Percentiles rank a stretch among this genome's conserved stretches.
These are phyloP conservation scores for Ophiostoma perfectum DNA, from an alignment of 2,329 filamentous ascomycete genomes.

Conservation along the genomic window DNA sequence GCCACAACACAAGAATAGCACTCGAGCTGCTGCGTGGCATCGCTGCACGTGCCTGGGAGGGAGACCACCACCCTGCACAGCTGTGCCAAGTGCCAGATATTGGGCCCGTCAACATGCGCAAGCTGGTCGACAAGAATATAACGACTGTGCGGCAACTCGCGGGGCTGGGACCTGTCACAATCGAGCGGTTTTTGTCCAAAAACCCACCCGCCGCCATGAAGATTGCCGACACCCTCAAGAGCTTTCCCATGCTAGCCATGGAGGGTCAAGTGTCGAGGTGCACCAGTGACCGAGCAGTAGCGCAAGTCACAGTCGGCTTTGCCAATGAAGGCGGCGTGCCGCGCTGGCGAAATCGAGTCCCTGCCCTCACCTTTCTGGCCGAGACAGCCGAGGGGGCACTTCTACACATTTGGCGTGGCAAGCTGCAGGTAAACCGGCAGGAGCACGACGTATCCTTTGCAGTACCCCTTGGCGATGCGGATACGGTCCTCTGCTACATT, in stretches of 20 bases:
- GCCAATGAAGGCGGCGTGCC: slow-evolving; percentile 58
- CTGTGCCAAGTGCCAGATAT: slow-evolving; percentile 78
- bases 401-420: slow-evolving; percentile 61
- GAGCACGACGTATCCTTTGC: slow-evolving; percentile 53
- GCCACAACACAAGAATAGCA: slow-evolving; percentile 59
- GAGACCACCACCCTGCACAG: slow-evolving; percentile 57
- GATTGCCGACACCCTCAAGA: slow-evolving; percentile 56
- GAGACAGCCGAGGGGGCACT: slow-evolving; percentile 62
- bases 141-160: slow-evolving; percentile 66
- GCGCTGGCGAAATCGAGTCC: slow-evolving; percentile 57
- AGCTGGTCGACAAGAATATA: slow-evolving; percentile 66
- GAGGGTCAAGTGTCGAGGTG: slow-evolving; percentile 31
- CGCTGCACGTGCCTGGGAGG: slow-evolving; percentile 73
- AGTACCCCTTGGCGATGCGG: slow-evolving; percentile 48
- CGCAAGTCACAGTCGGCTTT: slow-evolving; percentile 62
- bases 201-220: slow-evolving; percentile 79
- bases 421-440: slow-evolving; percentile 50
- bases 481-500: slow-evolving; percentile 61
- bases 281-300: slow-evolving; percentile 31
- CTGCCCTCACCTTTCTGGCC: slow-evolving; percentile 68
- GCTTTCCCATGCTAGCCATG: slow-evolving; percentile 60
- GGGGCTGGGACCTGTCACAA: slow-evolving; percentile 58
- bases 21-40: slow-evolving; percentile 75
- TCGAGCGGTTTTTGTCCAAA: slow-evolving; percentile 70
- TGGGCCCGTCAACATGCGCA: slow-evolving; percentile 68